phyloP scores from a whole-genome alignment of 306 rosid species.

The Sicyos baderoa region DNA sequence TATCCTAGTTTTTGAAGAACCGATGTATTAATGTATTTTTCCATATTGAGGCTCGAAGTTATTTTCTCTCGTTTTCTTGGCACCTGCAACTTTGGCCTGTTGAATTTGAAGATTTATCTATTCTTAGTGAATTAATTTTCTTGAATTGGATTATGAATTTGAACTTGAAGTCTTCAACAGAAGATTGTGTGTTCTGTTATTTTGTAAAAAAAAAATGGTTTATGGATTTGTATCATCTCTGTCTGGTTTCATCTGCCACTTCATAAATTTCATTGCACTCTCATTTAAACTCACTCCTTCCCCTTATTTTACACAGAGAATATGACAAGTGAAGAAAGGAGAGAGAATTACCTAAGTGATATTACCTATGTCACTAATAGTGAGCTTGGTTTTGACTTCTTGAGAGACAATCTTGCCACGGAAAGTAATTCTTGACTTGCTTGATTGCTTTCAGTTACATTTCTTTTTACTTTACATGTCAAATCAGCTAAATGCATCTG shows the following conservation, averaged over 20 bases:
- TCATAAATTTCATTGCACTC: neutral
- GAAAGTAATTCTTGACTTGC: constrained; percentile 82
- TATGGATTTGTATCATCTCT: neutral
- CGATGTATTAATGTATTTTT: no score
- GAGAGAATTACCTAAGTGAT: constrained; percentile 83
- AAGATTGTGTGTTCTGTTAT: no score
- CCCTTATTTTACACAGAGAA: constrained; percentile 53
- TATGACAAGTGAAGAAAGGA: constrained; percentile 90
- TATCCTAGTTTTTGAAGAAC: neutral
- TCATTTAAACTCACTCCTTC: neutral
- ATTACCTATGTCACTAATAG: constrained; percentile 94
- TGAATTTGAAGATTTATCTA: constrained; percentile 2
- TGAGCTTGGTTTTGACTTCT: constrained; percentile 95
- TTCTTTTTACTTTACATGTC: constrained; percentile 19
- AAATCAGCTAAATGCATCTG: constrained; percentile 27
- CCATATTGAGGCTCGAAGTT: neutral
- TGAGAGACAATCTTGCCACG: constrained; percentile 99
- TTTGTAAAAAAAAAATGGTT: neutral
- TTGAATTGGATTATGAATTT: neutral
- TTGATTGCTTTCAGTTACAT: constrained; percentile 24
- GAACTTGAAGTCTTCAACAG: neutral
- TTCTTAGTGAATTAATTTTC: neutral
- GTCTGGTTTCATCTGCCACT: neutral
- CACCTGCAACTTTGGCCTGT: neutral
- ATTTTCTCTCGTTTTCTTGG: neutral